Evolutionary conservation across 208 protist genomes (phyloP), one percentile per base, ranked within the genome.

Genomic region (Leishmania martiniquensis): DNA sequence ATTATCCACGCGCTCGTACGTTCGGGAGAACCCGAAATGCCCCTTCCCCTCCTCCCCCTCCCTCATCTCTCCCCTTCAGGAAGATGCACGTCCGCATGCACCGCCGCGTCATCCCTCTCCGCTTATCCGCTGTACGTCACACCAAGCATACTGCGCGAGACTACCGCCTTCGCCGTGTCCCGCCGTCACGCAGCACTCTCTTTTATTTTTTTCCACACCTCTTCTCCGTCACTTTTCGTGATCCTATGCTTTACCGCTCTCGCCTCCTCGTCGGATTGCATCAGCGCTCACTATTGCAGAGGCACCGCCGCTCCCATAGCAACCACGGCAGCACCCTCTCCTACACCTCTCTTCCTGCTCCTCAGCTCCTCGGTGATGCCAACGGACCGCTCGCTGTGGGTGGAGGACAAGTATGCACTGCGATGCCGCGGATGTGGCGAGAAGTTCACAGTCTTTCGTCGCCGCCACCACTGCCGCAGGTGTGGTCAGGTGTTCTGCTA

Each of bases 401-500:
- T 97, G 20, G 90, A 93, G 25, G 93, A 97, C 77, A 78, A 78
- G 39, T 94, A 92, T 65, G 93, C 88, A 7, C 52, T 87, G 47
- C 88, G 87, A 20, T 97, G 93, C 70, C 71, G 89, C 25, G 78
- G 76, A 1, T 97, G 93, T 71, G 70, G 85, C 12, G 78, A 84
- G 42, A 80, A 77, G 71, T 97, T 97, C 73, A 87, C 82, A 1
- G 65, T 92, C n/a, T 67, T 94, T 29, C 80, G 88, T 10, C 88
- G 93, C 20, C 87, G 87, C 10, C 93, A 97, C 75, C 93, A 97
- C 76, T 97, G 93, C 76, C 83, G 93, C 1, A 78, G 89, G 55
- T 97, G 93, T 65, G 93, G 93, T 4, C 91, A 95, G 73, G 83
- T 97, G 2, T 97, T 95, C 72, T 97, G 93, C 73, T 74, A 83